Evolutionary conservation across 2,329 filamentous ascomycete species (phyloP), one percentile per base, ranked within the genome.

Genomic region (Xylaria arbuscula): DNA sequence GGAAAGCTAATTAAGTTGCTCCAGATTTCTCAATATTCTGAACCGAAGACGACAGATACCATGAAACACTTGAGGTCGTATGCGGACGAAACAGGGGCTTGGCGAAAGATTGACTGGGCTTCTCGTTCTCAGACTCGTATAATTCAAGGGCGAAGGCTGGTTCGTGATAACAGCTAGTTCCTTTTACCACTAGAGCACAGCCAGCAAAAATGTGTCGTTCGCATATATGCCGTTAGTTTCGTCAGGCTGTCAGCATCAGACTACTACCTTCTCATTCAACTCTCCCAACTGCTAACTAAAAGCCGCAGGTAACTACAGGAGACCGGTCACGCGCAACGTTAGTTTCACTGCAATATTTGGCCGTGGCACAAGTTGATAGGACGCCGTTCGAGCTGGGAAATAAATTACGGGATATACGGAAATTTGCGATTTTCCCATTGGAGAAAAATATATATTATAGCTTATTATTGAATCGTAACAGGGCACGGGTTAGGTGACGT

Each of bases 211-310:
- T 24, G 3, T 24, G 45, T 9, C 57, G 51, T 48, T 38, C 40
- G 17, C n/a, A 48, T 19, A 58, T 42, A 55, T 64, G 48, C 50
- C 61, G 48, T 38, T 22, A 9, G 17, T 48, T 15, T 34, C 38
- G 22, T 57, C 34, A 9, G 22, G 5, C 36, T 58, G 57, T 62
- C 62, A 62, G 66, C 62, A 48, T 62, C n/a, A 24, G 42, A 62
- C 28, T 66, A 66, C 62, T 61, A 64, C 66, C 66, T 68, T 66
- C 66, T 68, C 24, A 58, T 68, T 66, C 38, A 54, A 58, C 19
- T 40, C 7, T 36, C 40, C 51, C 50, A 36, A 40, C 13, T 58
- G 2, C 42, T 32, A 36, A 51, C 13, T 47, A 17, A 2, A 28
- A 60, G 24, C 19, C 34, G 40, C 32, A 60, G 56, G 65, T 51